These are phyloP conservation scores for Peronospora belbahrii DNA, from an alignment of 352 stramenopile genomes.

Conservation along the genomic window DNA sequence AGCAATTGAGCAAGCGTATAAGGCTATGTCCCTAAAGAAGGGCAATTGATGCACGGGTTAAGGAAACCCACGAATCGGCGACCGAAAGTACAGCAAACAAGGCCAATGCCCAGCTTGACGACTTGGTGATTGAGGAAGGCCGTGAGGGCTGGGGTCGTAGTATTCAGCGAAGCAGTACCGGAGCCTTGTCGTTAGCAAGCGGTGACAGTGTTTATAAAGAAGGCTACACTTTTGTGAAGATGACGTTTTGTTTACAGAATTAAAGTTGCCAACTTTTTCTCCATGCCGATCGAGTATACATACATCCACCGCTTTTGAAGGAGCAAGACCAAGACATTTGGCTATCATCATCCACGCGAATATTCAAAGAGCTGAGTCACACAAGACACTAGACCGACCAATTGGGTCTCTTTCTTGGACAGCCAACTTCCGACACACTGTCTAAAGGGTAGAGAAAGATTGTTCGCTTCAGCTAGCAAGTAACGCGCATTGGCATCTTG, in stretches of 20 bases:
- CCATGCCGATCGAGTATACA: neutral
- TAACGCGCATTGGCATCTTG: constrained; percentile 8
- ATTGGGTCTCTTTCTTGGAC: constrained; percentile 50
- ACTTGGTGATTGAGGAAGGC: constrained; percentile 9
- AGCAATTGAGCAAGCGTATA: constrained; percentile 67
- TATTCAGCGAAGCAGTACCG: constrained; percentile 13
- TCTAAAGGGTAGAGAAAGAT: neutral
- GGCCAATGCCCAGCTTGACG: constrained; percentile 5
- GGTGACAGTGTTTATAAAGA: constrained; percentile 42
- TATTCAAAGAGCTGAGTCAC: neutral
- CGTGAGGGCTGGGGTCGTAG: constrained; percentile 5
- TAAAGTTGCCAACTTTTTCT: constrained; percentile 6
- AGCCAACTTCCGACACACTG: constrained; percentile 26
- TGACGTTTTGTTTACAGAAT: constrained; percentile 52
- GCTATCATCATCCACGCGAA: constrained; percentile 25
- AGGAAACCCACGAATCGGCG: constrained; percentile 22
- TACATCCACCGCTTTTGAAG: constrained; percentile 7
- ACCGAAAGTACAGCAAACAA: constrained; percentile 4
- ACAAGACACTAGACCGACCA: constrained; percentile 4
- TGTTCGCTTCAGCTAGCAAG: constrained; percentile 16
- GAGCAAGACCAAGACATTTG: constrained; percentile 9
- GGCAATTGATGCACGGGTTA: constrained; percentile 58
- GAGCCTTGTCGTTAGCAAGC: constrained; percentile 15
- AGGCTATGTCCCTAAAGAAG: constrained; percentile 53
- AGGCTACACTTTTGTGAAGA: constrained; percentile 41